phyloP scores from a whole-genome alignment of 257 asterid species.

The Thymus quinquecostatus region DNA sequence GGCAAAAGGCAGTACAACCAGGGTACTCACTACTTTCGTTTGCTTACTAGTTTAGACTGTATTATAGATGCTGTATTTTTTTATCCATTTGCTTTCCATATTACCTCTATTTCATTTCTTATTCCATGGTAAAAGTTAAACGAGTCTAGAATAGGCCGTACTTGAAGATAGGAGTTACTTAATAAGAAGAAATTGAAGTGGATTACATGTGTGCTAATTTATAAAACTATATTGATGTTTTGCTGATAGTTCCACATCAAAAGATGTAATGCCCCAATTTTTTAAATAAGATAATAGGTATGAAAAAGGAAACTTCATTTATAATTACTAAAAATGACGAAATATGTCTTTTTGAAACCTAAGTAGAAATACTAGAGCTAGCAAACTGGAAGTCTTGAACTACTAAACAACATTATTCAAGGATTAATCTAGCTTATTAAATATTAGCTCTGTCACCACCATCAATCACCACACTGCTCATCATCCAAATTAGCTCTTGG shows the following conservation, averaged over 20 bases:
- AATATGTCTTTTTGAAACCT: too few relatives aligned
- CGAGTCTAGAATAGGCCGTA: slow-evolving; percentile 13
- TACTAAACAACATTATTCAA: too few relatives aligned
- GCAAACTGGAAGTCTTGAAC: too few relatives aligned
- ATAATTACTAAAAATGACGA: too few relatives aligned
- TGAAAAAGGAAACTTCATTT: too few relatives aligned
- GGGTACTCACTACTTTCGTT: slow-evolving; percentile 49
- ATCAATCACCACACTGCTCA: too few relatives aligned
- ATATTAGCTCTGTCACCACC: too few relatives aligned
- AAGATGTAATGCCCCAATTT: not conserved
- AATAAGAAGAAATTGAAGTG: slow-evolving; percentile 7
- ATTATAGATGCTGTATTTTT: not conserved
- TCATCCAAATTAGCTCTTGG: too few relatives aligned
- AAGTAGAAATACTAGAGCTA: too few relatives aligned
- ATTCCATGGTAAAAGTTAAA: slow-evolving; percentile 3
- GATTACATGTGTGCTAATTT: not conserved
- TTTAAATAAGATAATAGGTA: too few relatives aligned
- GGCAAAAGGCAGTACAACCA: slow-evolving; percentile 62
- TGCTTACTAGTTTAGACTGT: not conserved
- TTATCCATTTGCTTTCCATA: not conserved
- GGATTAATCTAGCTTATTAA: too few relatives aligned
- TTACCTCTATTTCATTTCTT: not conserved
- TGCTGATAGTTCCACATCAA: not conserved
- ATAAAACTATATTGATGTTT: not conserved
- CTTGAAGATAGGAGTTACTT: slow-evolving; percentile 2